Percentiles rank a stretch among this genome's conserved stretches.
Evolutionary conservation across 202 grass and related monocot genomes (phyloP).

Genomic region (Digitaria exilis): DNA sequence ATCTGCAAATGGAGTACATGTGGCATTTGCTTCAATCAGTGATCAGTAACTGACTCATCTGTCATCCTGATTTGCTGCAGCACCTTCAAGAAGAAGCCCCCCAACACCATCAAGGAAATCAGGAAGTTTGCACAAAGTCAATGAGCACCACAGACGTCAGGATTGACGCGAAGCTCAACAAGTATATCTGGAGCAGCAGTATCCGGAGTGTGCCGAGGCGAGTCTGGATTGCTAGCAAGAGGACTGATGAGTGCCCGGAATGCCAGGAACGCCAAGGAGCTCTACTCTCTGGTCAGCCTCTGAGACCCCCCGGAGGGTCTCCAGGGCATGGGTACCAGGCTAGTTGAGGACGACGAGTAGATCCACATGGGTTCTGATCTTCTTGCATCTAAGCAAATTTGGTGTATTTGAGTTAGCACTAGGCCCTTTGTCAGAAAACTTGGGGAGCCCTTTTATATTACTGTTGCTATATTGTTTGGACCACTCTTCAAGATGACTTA

Average conservation of each 20-base stretch:
- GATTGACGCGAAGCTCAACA: slow-evolving; percentile 85
- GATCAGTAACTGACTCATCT: not conserved
- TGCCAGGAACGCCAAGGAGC: slow-evolving; percentile 89
- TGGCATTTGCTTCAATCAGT: not conserved
- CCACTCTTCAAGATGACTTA: not conserved
- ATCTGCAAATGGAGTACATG: not conserved
- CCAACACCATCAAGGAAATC: slow-evolving; percentile 70
- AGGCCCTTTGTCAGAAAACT: not conserved
- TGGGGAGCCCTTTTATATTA: not conserved
- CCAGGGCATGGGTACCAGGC: slow-evolving; percentile 76
- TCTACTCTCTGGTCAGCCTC: slow-evolving; percentile 88
- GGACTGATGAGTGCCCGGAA: slow-evolving; percentile 87
- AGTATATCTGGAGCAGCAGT: slow-evolving; percentile 84
- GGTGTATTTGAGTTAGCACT: slow-evolving; percentile 1
- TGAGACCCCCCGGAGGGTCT: slow-evolving; percentile 69
- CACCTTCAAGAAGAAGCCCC: slow-evolving; percentile 76
- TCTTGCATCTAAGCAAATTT: not conserved
- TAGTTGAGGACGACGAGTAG: slow-evolving; percentile 74
- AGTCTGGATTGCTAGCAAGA: slow-evolving; percentile 73
- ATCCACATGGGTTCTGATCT: too few species aligned
- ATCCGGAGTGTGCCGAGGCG: slow-evolving; percentile 77
- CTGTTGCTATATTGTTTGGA: not conserved
- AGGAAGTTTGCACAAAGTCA: slow-evolving; percentile 64
- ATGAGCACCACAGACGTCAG: slow-evolving; percentile 81
- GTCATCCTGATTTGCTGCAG: slow-evolving; percentile 1